phyloP scores from a whole-genome alignment of 129 eudicot genomes.

The Flaveria trinervia region DNA sequence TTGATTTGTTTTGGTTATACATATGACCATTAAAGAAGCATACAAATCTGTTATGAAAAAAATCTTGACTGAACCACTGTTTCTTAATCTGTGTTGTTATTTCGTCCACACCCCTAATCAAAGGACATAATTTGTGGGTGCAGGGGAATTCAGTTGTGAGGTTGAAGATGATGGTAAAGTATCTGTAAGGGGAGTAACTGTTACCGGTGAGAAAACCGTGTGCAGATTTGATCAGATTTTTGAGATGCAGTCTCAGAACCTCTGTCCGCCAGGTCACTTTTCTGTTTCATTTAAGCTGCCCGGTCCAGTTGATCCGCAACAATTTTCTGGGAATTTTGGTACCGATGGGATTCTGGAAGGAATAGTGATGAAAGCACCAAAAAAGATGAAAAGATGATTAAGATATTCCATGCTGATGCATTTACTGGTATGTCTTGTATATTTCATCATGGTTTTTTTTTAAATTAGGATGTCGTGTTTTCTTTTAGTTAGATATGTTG shows the following conservation, averaged over 20 bases:
- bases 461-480: conserved; percentile 24
- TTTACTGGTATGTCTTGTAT: conserved; percentile 22
- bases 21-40: no score
- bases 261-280: conserved; percentile 91
- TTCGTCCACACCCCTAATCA: background rate
- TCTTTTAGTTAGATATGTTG: conserved; percentile 29
- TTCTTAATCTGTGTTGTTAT: no score
- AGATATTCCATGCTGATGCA: conserved; percentile 23
- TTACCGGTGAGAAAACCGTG: conserved; percentile 67
- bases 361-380: conserved; percentile 58
- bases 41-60: no score
- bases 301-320: conserved; percentile 83
- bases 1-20: no score
- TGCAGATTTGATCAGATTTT: conserved; percentile 53
- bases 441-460: conserved; percentile 26
- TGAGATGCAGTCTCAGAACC: conserved; percentile 85
- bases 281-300: conserved; percentile 86
- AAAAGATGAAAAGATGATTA: conserved; percentile 34
- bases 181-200: conserved; percentile 76
- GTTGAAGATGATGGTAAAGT: conserved; percentile 80
- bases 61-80: no score
- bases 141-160: conserved; percentile 91
- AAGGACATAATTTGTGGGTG: conserved; percentile 19
- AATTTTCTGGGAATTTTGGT: conserved; percentile 71
- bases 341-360: conserved; percentile 94